Percentiles rank a stretch among this genome's conserved stretches.
These are phyloP conservation scores for Scleroderma citrinum DNA, from an alignment of 768 basidiomycete species.

Conservation along the genomic window DNA sequence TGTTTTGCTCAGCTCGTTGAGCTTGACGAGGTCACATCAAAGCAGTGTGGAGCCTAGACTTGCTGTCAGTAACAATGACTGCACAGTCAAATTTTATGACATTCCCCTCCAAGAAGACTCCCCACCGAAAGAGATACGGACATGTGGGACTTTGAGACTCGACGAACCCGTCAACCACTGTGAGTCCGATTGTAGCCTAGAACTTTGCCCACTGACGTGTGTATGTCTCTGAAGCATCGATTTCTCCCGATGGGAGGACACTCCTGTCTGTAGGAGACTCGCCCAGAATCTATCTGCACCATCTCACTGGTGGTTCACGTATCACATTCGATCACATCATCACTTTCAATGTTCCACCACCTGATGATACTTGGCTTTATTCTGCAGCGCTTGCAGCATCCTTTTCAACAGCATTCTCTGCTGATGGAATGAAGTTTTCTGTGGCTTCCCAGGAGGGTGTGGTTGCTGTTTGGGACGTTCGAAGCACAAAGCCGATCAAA, in stretches of 20 bases:
- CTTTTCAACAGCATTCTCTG: constrained; percentile 75
- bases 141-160: constrained; percentile 50
- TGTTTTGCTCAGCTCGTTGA: constrained; percentile 59
- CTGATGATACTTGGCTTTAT: constrained; percentile 39
- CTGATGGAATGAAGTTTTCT: constrained; percentile 72
- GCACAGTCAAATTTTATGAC: constrained; percentile 74
- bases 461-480: constrained; percentile 78
- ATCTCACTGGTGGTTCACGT: constrained; percentile 57
- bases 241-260: constrained; percentile 84
- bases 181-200: constrained; percentile 32
- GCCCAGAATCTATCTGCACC: constrained; percentile 76
- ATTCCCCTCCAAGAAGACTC: constrained; percentile 49
- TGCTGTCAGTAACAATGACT: constrained; percentile 83
- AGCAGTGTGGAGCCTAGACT: constrained; percentile 71
- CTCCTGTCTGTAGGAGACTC: constrained; percentile 91
- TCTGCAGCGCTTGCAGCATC: constrained; percentile 54
- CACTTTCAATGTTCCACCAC: constrained; percentile 62
- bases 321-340: constrained; percentile 62
- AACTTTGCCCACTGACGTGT: constrained; percentile 7
- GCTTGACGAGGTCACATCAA: constrained; percentile 52
- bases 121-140: constrained; percentile 36
- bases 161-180: constrained; percentile 79
- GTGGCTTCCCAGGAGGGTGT: constrained; percentile 80
- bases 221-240: constrained; percentile 64
- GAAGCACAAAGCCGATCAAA: constrained; percentile 65